Percentiles rank a stretch among this genome's conserved stretches.
Evolutionary conservation across 1,284 basidiomycete species (phyloP).

Genomic region (Mycena citricolor): DNA sequence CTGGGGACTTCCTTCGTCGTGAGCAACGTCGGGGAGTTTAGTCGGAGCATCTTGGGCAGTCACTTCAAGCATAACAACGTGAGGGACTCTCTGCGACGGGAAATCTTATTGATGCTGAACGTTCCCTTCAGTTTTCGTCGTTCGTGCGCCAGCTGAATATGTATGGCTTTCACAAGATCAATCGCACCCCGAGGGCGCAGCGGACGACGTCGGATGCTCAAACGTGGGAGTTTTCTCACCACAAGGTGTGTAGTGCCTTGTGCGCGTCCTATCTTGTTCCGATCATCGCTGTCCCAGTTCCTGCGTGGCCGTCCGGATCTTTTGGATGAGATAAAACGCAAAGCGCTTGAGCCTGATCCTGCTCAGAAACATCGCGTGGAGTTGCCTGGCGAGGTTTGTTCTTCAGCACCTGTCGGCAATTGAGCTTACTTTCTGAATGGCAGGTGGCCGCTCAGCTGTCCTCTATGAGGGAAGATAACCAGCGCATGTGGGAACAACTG

Average conservation of each 20-base stretch:
- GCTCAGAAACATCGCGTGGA: constrained; percentile 66
- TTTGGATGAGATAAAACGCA: constrained; percentile 83
- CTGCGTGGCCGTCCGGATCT: constrained; percentile 78
- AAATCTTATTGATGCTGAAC: constrained; percentile 6
- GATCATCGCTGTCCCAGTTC: no score
- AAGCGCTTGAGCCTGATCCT: constrained; percentile 76
- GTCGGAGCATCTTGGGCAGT: constrained; percentile 73
- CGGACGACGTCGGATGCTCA: constrained; percentile 77
- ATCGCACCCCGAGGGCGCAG: constrained; percentile 81
- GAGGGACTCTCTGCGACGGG: constrained; percentile 10
- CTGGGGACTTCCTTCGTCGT: constrained; percentile 80
- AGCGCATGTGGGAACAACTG: constrained; percentile 56
- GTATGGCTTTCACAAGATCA: constrained; percentile 87
- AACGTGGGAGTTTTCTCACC: constrained; percentile 88
- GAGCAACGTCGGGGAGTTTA: constrained; percentile 80
- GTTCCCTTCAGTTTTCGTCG: constrained; percentile 71
- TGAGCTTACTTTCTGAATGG: constrained; percentile 2
- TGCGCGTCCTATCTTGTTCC: no score
- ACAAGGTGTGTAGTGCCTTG: no score
- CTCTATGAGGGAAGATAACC: constrained; percentile 69
- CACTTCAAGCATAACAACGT: constrained; percentile 87
- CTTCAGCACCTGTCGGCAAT: constrained; percentile 1
- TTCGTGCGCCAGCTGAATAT: constrained; percentile 91
- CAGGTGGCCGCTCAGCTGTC: constrained; percentile 62
- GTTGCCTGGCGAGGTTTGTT: constrained; percentile 69